These are phyloP conservation scores for Conticribra weissflogii DNA, from an alignment of 108 stramenopile species.

Conservation along the genomic window DNA sequence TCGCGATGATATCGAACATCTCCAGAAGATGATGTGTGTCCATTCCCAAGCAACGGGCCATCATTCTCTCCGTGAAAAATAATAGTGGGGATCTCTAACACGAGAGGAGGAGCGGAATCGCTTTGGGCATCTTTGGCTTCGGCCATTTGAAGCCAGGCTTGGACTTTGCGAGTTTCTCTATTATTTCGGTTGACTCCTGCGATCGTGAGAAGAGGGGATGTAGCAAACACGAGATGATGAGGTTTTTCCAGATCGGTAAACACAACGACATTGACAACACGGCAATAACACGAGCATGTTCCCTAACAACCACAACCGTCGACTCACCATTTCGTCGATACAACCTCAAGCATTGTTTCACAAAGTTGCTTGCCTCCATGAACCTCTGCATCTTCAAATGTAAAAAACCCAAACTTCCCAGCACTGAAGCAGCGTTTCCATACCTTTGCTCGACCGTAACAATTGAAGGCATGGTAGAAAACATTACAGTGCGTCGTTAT, in stretches of 20 bases:
- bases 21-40: background rate
- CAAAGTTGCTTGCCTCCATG: slow-evolving; percentile 35
- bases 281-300: background rate
- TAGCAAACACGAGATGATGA: background rate
- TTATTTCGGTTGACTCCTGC: slow-evolving; percentile 30
- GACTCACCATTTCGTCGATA: slow-evolving; percentile 38
- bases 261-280: background rate
- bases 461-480: slow-evolving; percentile 41
- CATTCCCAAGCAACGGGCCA: background rate
- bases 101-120: slow-evolving; percentile 27
- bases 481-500: slow-evolving; percentile 38
- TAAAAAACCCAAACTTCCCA: slow-evolving; percentile 46
- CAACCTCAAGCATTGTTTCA: slow-evolving; percentile 42
- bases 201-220: background rate
- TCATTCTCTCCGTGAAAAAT: slow-evolving; percentile 18
- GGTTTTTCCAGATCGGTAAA: background rate
- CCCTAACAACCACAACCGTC: background rate
- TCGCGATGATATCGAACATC: background rate
- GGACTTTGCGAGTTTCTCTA: slow-evolving; percentile 37
- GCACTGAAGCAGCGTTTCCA: slow-evolving; percentile 31
- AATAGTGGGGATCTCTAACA: slow-evolving; percentile 40
- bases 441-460: slow-evolving; percentile 31
- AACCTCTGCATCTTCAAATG: slow-evolving; percentile 39
- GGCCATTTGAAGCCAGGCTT: slow-evolving; percentile 33
- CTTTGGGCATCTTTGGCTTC: slow-evolving; percentile 32